Evolutionary conservation across 2,329 filamentous ascomycete species (phyloP).

Genomic region (Amphichorda felina): DNA sequence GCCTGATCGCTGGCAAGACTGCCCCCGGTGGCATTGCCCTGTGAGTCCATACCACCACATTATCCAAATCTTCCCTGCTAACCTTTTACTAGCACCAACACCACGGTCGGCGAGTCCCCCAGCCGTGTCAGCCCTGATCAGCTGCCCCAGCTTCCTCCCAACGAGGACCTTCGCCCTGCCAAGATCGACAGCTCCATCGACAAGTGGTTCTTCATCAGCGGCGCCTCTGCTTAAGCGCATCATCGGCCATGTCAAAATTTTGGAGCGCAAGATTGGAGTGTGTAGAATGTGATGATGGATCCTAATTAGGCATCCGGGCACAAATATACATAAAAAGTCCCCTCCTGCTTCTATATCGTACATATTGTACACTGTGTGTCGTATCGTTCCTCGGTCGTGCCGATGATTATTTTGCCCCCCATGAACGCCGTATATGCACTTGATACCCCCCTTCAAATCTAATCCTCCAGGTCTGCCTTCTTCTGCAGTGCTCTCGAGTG

Average conservation of each 20-base stretch:
- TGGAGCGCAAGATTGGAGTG: background rate
- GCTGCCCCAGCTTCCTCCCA: slow-evolving; percentile 64
- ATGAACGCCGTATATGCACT: slow-evolving; percentile 20
- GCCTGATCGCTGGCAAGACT: slow-evolving; percentile 84
- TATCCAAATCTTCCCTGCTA: slow-evolving; percentile 11
- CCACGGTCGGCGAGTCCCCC: slow-evolving; percentile 60
- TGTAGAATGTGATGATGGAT: background rate
- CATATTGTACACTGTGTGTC: slow-evolving; percentile 1
- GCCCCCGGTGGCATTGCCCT: slow-evolving; percentile 65
- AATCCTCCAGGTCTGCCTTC: slow-evolving; percentile 62
- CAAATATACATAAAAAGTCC: slow-evolving; percentile 16
- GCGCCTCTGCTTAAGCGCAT: slow-evolving; percentile 62
- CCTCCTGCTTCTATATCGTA: background rate
- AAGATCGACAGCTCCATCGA: slow-evolving; percentile 95
- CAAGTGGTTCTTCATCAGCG: slow-evolving; percentile 99
- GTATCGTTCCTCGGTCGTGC: background rate
- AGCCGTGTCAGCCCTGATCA: slow-evolving; percentile 58
- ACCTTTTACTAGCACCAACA: slow-evolving; percentile 59
- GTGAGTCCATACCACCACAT: slow-evolving; percentile 40
- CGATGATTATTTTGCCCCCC: background rate
- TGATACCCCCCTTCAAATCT: slow-evolving; percentile 7
- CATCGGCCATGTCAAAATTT: background rate
- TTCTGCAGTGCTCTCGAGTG: slow-evolving; percentile 76
- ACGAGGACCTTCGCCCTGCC: slow-evolving; percentile 71
- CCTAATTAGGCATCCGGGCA: slow-evolving; percentile 5